Percentiles rank a stretch among this genome's conserved stretches.
Evolutionary conservation across 2,329 filamentous ascomycete species (phyloP).

Genomic region (Aspergillus pseudoviridinutans): DNA sequence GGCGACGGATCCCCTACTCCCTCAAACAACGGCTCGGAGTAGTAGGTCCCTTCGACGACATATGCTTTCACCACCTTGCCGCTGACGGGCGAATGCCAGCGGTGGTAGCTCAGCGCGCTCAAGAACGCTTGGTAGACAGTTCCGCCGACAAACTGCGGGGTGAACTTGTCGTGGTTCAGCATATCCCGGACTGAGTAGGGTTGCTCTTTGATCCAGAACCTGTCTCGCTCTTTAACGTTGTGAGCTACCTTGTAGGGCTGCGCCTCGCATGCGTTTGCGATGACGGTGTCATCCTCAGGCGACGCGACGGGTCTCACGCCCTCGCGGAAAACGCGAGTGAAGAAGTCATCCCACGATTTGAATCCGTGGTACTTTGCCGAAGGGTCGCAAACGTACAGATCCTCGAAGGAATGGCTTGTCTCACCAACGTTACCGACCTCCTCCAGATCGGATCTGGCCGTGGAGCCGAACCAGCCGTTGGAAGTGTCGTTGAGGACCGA

Average conservation of each 20-base stretch:
- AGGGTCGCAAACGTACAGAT: conserved; percentile 17
- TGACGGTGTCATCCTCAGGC: conserved; percentile 45
- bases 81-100: conserved; percentile 67
- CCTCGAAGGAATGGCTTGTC: conserved; percentile 15
- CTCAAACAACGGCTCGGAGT: conserved; percentile 57
- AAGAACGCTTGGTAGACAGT: conserved; percentile 70
- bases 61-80: conserved; percentile 58
- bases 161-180: conserved; percentile 53
- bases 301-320: conserved; percentile 57
- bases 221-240: conserved; percentile 53
- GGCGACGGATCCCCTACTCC: conserved; percentile 35
- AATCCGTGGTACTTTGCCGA: conserved; percentile 44
- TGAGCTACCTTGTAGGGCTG: conserved; percentile 52
- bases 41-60: conserved; percentile 63
- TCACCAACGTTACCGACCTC: conserved; percentile 20
- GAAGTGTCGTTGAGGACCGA: conserved; percentile 43
- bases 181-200: conserved; percentile 64
- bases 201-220: conserved; percentile 67
- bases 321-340: conserved; percentile 56
- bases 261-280: conserved; percentile 64
- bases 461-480: conserved; percentile 55
- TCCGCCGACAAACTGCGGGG: conserved; percentile 55
- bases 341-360: conserved; percentile 68
- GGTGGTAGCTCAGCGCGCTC: conserved; percentile 64
- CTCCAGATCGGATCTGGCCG: conserved; percentile 44